Evolutionary conservation across 352 stramenopile species (phyloP), one percentile per base, ranked within the genome.

Genomic region (Phytopythium aichiense): DNA sequence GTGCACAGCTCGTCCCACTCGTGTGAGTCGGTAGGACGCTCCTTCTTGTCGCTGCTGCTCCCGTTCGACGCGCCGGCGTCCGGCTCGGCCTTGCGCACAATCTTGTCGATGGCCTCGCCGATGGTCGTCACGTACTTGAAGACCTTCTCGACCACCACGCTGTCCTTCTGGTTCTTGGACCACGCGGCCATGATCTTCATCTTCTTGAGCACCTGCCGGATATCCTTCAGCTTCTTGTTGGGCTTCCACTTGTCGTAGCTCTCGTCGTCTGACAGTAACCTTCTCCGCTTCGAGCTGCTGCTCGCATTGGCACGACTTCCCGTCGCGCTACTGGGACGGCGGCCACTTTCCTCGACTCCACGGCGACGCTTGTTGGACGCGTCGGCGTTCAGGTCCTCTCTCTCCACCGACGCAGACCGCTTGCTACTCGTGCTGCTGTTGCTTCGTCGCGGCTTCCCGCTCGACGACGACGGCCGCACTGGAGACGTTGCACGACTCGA

Each of bases 71-170:
- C 25, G 38, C 25, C 15, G 16, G 22, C 40, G 0, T 67, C 63
- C 23, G 70, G 57, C 49, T 87, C 61, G 25, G 76, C 69, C n/a
- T 78, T 68, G 48, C 64, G 62, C 48, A 95, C 83, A 30, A 92
- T 76, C n/a, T 73, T 65, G 73, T 95, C 87, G 61, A 95, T 95
- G 46, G 73, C 72, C 37, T 81, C 76, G 15, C 87, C 87, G 52
- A 95, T 95, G 38, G 81, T 88, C 53, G 75, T 87, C 50, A 95
- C 76, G 62, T 95, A 95, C 68, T 95, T 93, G 68, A 75, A 83
- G 64, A 95, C 79, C 67, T 95, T 95, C 56, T 95, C 87, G 15
- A 94, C 77, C 33, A 95, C 80, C 2, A 88, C 86, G 72, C 91
- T 80, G 46, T 95, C 83, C 42, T 84, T 88, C 60, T 94, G 84